Percentiles rank a stretch among this genome's conserved stretches.
phyloP scores from a whole-genome alignment of 495 filamentous ascomycete species.

The Podospora tetraspora region DNA sequence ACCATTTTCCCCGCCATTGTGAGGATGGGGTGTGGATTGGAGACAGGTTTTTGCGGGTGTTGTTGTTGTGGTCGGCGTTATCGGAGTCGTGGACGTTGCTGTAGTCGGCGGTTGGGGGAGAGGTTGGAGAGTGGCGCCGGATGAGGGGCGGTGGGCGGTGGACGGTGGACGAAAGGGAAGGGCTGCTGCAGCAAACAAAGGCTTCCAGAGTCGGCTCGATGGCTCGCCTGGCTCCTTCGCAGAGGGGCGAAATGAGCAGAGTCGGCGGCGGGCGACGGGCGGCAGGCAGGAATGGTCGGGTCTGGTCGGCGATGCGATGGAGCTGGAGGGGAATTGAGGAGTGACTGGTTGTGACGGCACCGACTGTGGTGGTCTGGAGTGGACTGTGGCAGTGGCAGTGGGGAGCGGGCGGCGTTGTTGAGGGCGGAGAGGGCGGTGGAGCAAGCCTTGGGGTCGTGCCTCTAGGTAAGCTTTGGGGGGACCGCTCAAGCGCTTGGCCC shows the following conservation, averaged over 20 bases:
- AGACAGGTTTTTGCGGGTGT: neutral
- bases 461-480: neutral
- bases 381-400: neutral
- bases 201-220: too few relatives aligned
- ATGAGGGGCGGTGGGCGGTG: constrained; percentile 11
- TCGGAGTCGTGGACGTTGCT: constrained; percentile 3
- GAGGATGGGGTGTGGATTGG: constrained; percentile 16
- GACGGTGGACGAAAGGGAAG: constrained; percentile 4
- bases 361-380: neutral
- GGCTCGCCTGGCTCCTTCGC: neutral
- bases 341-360: constrained; percentile 1
- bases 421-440: constrained; percentile 3
- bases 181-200: neutral
- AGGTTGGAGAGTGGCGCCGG: constrained; percentile 11
- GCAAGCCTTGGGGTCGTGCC: constrained; percentile 1
- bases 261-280: neutral
- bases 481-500: neutral
- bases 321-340: neutral
- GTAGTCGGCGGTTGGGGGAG: constrained; percentile 8
- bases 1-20: constrained; percentile 76
- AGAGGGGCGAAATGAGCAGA: neutral
- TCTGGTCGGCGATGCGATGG: neutral
- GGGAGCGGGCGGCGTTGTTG: neutral
- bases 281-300: neutral
- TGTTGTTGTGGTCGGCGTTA: neutral